A percentile compares a stretch with the other conserved stretches of the same genome.
Conservation (phyloP, 2,329 filamentous ascomycete genomes). For the Claviceps spartinae region DNA sequence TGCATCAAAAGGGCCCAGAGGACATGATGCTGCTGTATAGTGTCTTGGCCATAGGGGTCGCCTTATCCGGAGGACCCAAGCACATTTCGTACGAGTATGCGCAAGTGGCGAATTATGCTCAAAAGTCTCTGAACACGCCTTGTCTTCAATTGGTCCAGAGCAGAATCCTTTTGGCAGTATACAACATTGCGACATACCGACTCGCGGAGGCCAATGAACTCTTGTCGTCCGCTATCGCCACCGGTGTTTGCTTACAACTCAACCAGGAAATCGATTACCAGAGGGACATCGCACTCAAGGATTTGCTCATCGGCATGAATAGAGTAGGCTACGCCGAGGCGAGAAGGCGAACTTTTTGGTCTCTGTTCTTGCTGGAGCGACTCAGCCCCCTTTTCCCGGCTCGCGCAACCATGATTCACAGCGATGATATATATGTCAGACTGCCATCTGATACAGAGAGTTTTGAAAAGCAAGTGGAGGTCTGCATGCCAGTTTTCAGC, state of each 20-base stretch:
- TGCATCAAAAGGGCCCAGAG: conserved; percentile 25
- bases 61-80: conserved; percentile 24
- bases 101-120: conserved; percentile 43
- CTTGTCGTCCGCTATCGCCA: conserved; percentile 46
- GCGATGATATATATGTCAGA: conserved; percentile 52
- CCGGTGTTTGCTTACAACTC: conserved; percentile 44
- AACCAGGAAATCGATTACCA: conserved; percentile 46
- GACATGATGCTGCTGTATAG: conserved; percentile 34
- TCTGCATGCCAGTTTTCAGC: conserved; percentile 47
- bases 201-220: conserved; percentile 49
- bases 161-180: conserved; percentile 52
- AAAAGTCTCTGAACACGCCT: conserved; percentile 16
- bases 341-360: conserved; percentile 58
- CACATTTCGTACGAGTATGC: conserved; percentile 26
- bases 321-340: conserved; percentile 49
- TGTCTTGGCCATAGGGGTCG: conserved; percentile 25
- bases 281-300: conserved; percentile 23
- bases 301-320: conserved; percentile 43
- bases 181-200: conserved; percentile 49
- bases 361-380: conserved; percentile 55
- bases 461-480: conserved; percentile 48
- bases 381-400: conserved; percentile 45
- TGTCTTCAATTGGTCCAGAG: conserved; percentile 52
- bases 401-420: conserved; percentile 41
- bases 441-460: conserved; percentile 47